Percentiles rank a stretch among this genome's conserved stretches.
Conservation (phyloP, 208 protist genomes). For the Blastocrithidia nonstop region DNA sequence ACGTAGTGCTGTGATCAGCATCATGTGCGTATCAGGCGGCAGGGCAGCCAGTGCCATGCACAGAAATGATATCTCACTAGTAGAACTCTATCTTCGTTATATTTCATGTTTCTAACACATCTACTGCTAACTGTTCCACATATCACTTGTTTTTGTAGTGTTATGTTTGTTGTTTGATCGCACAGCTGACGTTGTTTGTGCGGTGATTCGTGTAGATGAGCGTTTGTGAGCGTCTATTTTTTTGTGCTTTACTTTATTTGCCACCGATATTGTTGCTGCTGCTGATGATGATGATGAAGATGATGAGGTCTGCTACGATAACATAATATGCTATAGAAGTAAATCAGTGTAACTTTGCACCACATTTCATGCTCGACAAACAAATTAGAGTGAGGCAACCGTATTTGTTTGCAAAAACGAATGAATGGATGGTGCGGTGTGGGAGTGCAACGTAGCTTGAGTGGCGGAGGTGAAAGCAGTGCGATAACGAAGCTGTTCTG, state of each 20-base stretch:
- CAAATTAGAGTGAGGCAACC: neutral
- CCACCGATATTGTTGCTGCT: neutral
- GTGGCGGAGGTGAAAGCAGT: neutral
- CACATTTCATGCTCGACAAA: neutral
- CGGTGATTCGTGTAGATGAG: neutral
- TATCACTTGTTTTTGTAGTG: neutral
- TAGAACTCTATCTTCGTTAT: too few species aligned
- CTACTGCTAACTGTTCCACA: neutral
- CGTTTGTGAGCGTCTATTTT: neutral
- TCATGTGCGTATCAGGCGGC: conserved; percentile 7
- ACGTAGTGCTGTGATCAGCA: conserved; percentile 6
- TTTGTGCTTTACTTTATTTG: neutral
- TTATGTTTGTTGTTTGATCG: neutral
- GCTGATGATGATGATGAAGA: neutral
- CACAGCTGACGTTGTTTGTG: neutral
- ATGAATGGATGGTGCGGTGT: neutral
- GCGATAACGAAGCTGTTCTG: neutral
- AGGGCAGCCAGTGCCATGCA: conserved; percentile 10
- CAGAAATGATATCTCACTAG: conserved; percentile 10
- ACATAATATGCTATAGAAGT: neutral
- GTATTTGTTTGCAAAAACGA: neutral
- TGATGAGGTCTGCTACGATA: neutral
- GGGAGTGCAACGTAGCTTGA: neutral
- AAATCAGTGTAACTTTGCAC: neutral
- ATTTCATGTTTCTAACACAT: conserved; percentile 1